Evolutionary conservation across 2,329 filamentous ascomycete genomes (phyloP), one percentile per base, ranked within the genome.

Genomic region (Fusarium sp.): DNA sequence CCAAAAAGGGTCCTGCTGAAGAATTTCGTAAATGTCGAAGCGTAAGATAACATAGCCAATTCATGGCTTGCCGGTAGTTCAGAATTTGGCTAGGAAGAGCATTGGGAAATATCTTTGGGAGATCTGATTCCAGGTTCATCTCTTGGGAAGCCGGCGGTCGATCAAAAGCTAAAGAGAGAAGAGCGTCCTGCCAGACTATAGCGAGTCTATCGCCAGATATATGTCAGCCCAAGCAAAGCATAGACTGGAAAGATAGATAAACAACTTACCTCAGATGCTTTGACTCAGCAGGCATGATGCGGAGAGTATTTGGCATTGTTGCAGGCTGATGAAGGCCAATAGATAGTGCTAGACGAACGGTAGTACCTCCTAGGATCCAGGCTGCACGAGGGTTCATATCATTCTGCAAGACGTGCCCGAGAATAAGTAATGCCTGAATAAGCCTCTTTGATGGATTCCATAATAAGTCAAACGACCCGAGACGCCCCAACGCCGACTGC

Each of bases 361-460:
- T 71, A 10, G 62, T 71, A 0, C 68, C 68, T 2, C 69, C 62
- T 0, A 71, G 20, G 7, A 71, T 58, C 68, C 68, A 71, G 2
- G 68, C 69, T 27, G 68, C 69, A 30, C 62, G 63, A 3, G 69
- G 68, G 6, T 59, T 70, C 59, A 69, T 71, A 14, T 68, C 48
- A 13, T 71, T 71, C 25, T 71, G 68, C 6, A 71, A 37, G 7
- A 69, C 62, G 23, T 57, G 53, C 6, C 65, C 68, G 27, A 71
- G 69, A 5, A 71, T 41, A 17, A 71, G 53, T 0, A 71, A 45
- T 15, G 68, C 64, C 33, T 71, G 68, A 4, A 71, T 48, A 0
- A 65, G 25, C 7, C 40, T 63, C 27, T 68, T 61, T 6, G 57
- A 68, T 7, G 63, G 69, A 15, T 56, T 67, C 37, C 57, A 56